Percentiles rank a stretch among this genome's conserved stretches.
Conservation (phyloP, 352 stramenopile genomes). For the Globisporangium abappressorium region DNA sequence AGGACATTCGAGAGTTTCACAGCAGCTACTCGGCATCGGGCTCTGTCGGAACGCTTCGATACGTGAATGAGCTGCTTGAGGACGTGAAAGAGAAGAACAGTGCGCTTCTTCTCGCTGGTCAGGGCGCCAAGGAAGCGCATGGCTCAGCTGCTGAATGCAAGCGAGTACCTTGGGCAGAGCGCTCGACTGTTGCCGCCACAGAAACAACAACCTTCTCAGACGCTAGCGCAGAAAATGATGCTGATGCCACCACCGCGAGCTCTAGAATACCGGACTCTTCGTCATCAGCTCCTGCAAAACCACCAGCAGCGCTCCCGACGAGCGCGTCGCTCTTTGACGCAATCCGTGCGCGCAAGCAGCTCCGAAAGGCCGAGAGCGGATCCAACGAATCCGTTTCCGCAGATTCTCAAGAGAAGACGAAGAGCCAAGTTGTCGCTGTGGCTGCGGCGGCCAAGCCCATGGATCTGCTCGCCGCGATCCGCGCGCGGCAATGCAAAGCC, state of each 20-base stretch:
- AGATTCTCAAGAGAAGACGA: not conserved
- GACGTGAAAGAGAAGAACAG: conserved; percentile 45
- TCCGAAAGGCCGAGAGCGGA: conserved; percentile 4
- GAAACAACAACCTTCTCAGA: not conserved
- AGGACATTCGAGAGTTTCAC: conserved; percentile 29
- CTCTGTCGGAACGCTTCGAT: conserved; percentile 17
- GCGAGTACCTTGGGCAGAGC: conserved; percentile 34
- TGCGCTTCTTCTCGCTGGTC: not conserved
- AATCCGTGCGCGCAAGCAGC: conserved; percentile 40
- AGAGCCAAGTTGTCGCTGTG: not conserved
- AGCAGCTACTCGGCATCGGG: not conserved
- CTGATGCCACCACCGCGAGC: not conserved
- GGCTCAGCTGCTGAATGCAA: conserved; percentile 4
- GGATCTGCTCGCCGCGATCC: conserved; percentile 67
- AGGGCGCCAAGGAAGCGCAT: not conserved
- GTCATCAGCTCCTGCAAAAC: not conserved
- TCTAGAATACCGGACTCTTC: not conserved
- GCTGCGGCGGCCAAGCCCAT: conserved; percentile 15
- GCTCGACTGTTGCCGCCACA: not conserved
- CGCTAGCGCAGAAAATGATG: not conserved
- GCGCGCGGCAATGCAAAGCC: conserved; percentile 31
- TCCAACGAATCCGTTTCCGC: not conserved
- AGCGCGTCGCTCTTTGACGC: conserved; percentile 47
- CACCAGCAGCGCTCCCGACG: conserved; percentile 15
- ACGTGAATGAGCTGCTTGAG: conserved; percentile 33